Base-by-base conservation (phyloP, 306 rosid species). In the Oemleria cerasiformis region DNA sequence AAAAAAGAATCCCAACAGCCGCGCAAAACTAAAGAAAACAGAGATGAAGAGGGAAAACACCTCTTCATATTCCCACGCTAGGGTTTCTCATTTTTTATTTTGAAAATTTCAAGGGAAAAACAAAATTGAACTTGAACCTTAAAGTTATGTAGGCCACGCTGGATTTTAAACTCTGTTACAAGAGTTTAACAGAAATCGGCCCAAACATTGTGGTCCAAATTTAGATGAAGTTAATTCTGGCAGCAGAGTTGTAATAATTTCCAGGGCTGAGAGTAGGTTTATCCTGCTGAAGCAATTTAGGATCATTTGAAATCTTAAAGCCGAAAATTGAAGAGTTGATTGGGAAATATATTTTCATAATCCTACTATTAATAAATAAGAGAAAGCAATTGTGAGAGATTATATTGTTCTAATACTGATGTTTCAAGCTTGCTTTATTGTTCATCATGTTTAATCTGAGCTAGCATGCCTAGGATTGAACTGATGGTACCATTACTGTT, bases 401-500 rank as follows among this genome's bases (percentile, higher is more conserved):
- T 30, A 1, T 30, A 30, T 30, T 48, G n/a, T 6, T 48, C 53
- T 48, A 2, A 5, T 30, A 4, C 36, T 30, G 36, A 30, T 30
- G 53, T 48, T 48, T 48, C 53, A 12, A 48, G 58, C 48, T 9
- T 73, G 23, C 64, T 67, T 63, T 12, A 60, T 50, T 72, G 55
- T 14, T 34, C 25, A 15, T 13, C 50, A 5, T 69, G 40, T 41
- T 40, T 56, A 44, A 60, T 61, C n/a, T 40, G 21, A 23, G 45
- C n/a, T 25, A 75, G 65, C 53, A 63, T 20, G 40, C 49, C 65
- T 59, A 59, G 8, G 70, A 58, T 50, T 39, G 66, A 77, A 44
- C 81, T 88, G 39, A 75, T 79, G 65, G 42, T 50, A 56, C 54
- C 5, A 9, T 73, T 75, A 44, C 21, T 67, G 6, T 57, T 87